Conservation (phyloP, 331 rosid species). For the Malus hybrid region DNA sequence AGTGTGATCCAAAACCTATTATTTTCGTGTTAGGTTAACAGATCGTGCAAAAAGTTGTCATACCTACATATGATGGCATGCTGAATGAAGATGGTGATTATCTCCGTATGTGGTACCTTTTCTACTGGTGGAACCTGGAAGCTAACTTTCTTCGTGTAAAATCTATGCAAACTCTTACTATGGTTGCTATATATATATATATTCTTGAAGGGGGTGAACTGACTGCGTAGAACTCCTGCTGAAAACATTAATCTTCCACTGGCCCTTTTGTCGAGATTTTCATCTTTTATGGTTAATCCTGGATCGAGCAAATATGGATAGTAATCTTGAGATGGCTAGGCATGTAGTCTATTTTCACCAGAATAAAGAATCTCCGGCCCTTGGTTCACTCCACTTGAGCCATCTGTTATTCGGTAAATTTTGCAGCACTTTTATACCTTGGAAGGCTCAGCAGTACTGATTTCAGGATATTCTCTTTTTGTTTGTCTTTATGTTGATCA, state of each 20-base stretch:
- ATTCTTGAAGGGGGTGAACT: constrained; percentile 82
- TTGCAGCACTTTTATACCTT: too few species aligned
- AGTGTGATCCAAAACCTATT: too few species aligned
- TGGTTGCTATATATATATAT: neutral
- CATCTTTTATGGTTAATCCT: constrained; percentile 93
- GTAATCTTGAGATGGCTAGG: constrained; percentile 97
- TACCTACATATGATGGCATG: too few species aligned
- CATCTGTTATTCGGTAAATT: too few species aligned
- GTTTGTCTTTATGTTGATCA: too few species aligned
- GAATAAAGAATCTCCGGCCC: constrained; percentile 81
- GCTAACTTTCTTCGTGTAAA: neutral
- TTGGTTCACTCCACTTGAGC: constrained; percentile 95
- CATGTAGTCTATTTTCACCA: constrained; percentile 90
- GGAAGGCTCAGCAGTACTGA: too few species aligned
- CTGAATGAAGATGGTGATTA: too few species aligned
- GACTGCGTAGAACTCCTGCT: constrained; percentile 94
- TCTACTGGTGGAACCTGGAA: too few species aligned
- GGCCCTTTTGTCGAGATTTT: constrained; percentile 89
- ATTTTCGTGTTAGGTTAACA: too few species aligned
- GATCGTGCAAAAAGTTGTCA: too few species aligned
- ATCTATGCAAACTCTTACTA: constrained; percentile 14
- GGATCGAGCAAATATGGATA: constrained; percentile 96
- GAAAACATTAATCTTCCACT: constrained; percentile 33
- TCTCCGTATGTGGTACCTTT: too few species aligned
- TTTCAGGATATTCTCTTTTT: too few species aligned